A percentile compares a stretch with the other conserved stretches of the same genome.
Conservation (phyloP, 2,329 filamentous ascomycete species). For the Coleophoma crateriformis region DNA sequence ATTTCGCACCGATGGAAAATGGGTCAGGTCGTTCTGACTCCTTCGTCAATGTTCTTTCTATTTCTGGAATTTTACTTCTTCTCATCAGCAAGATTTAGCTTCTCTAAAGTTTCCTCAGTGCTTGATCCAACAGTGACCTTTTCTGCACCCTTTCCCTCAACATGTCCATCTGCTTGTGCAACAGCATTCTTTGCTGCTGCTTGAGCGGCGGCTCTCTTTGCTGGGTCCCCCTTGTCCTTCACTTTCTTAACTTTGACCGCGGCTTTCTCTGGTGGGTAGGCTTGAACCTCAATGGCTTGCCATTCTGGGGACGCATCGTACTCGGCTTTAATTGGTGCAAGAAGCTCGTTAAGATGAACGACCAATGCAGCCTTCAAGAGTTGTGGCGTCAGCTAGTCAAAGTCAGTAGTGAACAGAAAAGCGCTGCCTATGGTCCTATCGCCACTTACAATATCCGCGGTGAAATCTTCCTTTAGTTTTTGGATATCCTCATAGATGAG, state of each 20-base stretch:
- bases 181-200: conserved; percentile 18
- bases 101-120: conserved; percentile 19
- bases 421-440: no score
- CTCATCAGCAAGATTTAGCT: conserved; percentile 18
- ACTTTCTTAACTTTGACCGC: conserved; percentile 63
- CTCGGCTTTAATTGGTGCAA: conserved; percentile 71
- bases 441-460: conserved; percentile 64
- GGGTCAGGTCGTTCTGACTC: no score
- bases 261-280: conserved; percentile 79
- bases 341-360: conserved; percentile 64
- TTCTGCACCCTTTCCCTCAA: conserved; percentile 17
- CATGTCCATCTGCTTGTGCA: conserved; percentile 21
- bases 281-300: conserved; percentile 70
- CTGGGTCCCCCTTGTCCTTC: conserved; percentile 35
- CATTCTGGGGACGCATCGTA: conserved; percentile 70
- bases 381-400: conserved; percentile 68
- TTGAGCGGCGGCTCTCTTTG: conserved; percentile 22
- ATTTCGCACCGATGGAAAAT: no score
- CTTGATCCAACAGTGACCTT: conserved; percentile 17
- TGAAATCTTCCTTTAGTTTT: conserved; percentile 75
- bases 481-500: conserved; percentile 74
- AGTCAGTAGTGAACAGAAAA: no score
- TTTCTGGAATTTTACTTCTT: conserved; percentile 9
- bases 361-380: conserved; percentile 80
- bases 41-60: no score